These are phyloP conservation scores for Pseudocercospora fuligena DNA, from an alignment of 2,329 filamentous ascomycete species.

Conservation along the genomic window DNA sequence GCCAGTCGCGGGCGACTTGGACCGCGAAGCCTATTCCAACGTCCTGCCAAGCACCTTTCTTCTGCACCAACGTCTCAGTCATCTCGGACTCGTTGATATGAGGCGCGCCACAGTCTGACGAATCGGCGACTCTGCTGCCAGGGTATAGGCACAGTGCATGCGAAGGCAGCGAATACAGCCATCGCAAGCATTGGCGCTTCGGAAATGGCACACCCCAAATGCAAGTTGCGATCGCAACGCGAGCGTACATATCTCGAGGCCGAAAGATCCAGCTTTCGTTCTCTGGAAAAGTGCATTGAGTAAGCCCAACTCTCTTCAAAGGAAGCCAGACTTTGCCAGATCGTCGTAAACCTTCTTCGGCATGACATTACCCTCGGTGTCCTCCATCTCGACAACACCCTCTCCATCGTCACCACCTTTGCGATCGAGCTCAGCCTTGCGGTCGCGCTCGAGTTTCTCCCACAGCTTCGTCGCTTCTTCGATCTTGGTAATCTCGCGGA, in stretches of 20 bases:
- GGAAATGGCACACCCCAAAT: background rate
- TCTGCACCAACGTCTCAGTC: background rate
- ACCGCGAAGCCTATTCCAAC: background rate
- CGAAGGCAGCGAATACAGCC: background rate
- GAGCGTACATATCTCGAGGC: background rate
- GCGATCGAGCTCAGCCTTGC: conserved; percentile 74
- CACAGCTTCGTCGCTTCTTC: conserved; percentile 86
- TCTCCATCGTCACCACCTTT: conserved; percentile 58
- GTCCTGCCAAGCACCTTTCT: background rate
- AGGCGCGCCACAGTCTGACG: background rate
- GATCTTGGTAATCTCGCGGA: conserved; percentile 91
- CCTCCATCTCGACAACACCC: conserved; percentile 96
- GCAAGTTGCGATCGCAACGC: background rate
- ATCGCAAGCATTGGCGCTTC: background rate
- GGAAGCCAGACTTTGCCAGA: conserved; percentile 85
- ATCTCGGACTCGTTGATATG: background rate
- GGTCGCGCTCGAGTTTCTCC: conserved; percentile 89
- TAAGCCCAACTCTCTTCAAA: conserved; percentile 54
- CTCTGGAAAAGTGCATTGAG: background rate
- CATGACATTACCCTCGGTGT: conserved; percentile 97
- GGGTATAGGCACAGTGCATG: background rate
- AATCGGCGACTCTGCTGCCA: background rate
- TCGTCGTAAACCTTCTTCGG: conserved; percentile 98
- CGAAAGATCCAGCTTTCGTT: background rate
- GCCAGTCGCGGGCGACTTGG: background rate